Evolutionary conservation across 768 basidiomycete genomes (phyloP).

Genomic region (Leucosporidium scottii): DNA sequence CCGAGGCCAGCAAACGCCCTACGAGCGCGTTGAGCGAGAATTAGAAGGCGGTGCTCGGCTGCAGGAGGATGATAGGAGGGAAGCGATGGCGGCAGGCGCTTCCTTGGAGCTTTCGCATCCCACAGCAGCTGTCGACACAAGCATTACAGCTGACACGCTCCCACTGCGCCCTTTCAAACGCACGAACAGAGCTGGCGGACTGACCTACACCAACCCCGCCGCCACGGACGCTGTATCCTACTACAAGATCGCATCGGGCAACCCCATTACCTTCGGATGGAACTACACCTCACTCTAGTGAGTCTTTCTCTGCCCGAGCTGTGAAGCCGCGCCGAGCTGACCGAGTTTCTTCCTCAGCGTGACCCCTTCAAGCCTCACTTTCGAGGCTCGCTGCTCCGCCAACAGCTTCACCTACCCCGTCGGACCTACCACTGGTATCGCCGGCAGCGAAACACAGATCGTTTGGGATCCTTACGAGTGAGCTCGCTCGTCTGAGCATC

Average conservation of each 20-base stretch:
- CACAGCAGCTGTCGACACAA: background rate
- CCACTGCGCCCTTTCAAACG: conserved; percentile 25
- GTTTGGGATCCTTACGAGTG: conserved; percentile 68
- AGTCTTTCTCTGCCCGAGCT: conserved; percentile 25
- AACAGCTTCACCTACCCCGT: conserved; percentile 88
- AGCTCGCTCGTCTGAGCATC: background rate
- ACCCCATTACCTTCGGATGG: conserved; percentile 83
- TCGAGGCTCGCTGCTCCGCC: conserved; percentile 65
- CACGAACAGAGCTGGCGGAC: conserved; percentile 45
- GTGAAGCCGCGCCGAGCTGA: background rate
- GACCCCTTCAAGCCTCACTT: conserved; percentile 66
- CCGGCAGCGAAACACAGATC: conserved; percentile 57
- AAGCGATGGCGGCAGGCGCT: too few relatives aligned
- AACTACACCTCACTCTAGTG: conserved; percentile 66
- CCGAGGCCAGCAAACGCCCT: background rate
- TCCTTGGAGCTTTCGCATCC: background rate
- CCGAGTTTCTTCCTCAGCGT: conserved; percentile 35
- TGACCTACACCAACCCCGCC: conserved; percentile 72
- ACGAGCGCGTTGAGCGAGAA: background rate
- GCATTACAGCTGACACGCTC: background rate
- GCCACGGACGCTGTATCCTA: conserved; percentile 68
- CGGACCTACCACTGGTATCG: conserved; percentile 63
- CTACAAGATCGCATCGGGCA: conserved; percentile 72
- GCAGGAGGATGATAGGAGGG: too few relatives aligned
- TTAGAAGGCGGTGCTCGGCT: too few relatives aligned